These are phyloP conservation scores for Termitomyces sp. DNA, from an alignment of 768 basidiomycete species.

Conservation along the genomic window DNA sequence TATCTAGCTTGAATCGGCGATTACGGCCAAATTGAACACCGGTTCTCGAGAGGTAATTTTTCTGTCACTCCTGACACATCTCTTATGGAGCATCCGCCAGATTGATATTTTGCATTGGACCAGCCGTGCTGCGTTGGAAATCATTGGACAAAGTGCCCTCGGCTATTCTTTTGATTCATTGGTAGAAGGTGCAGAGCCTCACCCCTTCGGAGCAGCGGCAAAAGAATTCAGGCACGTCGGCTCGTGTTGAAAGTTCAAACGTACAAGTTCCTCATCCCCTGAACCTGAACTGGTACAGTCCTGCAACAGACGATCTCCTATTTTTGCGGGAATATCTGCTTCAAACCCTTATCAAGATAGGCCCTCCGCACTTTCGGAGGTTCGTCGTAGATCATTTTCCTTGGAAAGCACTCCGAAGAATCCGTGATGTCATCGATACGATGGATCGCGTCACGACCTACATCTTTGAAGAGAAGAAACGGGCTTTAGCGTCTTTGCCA, in stretches of 20 bases:
- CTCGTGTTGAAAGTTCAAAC: not conserved
- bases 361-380: slow-evolving; percentile 28
- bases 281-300: not conserved
- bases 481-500: slow-evolving; percentile 19
- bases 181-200: slow-evolving; percentile 18
- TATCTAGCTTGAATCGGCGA: slow-evolving; percentile 5
- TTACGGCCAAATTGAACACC: slow-evolving; percentile 7
- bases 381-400: slow-evolving; percentile 23
- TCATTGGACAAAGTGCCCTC: slow-evolving; percentile 26
- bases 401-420: slow-evolving; percentile 20
- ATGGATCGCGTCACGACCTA: slow-evolving; percentile 27
- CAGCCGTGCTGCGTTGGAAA: slow-evolving; percentile 25
- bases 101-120: slow-evolving; percentile 26
- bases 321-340: slow-evolving; percentile 20
- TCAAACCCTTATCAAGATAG: slow-evolving; percentile 25
- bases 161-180: slow-evolving; percentile 28
- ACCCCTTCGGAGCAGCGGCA: slow-evolving; percentile 24
- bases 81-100: slow-evolving; percentile 4
- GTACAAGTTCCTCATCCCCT: not conserved
- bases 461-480: slow-evolving; percentile 32
- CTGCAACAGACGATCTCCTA: slow-evolving; percentile 7
- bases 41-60: slow-evolving; percentile 13
- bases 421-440: slow-evolving; percentile 28
- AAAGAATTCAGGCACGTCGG: slow-evolving; percentile 18
- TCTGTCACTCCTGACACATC: not conserved